Conservation (phyloP, 2,329 filamentous ascomycete species). For the Fusarium ambrosium region DNA sequence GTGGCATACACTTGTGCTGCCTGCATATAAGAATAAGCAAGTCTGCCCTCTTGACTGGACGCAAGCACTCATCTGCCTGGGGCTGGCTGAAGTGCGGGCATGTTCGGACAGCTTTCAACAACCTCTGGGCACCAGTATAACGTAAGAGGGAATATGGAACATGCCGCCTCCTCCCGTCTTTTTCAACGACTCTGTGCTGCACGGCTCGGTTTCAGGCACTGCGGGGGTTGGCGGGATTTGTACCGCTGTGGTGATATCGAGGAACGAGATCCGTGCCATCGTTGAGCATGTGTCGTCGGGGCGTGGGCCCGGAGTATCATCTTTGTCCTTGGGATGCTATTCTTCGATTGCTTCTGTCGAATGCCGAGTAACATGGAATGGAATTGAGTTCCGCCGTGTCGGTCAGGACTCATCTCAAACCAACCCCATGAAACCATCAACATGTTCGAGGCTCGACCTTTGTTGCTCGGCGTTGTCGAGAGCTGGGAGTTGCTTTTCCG, state of each 20-base stretch:
- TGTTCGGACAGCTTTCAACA: conserved; percentile 22
- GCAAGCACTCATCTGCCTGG: neutral
- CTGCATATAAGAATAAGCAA: conserved; percentile 13
- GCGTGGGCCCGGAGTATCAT: conserved; percentile 18
- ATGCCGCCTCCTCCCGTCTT: conserved; percentile 10
- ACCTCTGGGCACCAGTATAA: conserved; percentile 5
- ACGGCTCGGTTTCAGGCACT: conserved; percentile 39
- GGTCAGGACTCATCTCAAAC: neutral
- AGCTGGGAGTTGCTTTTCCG: neutral
- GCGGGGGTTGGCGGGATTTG: conserved; percentile 27
- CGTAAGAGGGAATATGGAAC: conserved; percentile 7
- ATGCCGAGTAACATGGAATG: neutral
- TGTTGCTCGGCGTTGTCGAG: neutral
- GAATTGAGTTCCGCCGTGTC: neutral
- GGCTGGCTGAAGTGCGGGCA: conserved; percentile 4
- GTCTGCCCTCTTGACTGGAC: neutral
- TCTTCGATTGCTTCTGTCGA: neutral
- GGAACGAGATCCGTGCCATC: conserved; percentile 27
- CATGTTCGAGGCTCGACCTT: neutral
- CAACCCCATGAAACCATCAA: neutral
- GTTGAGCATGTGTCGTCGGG: conserved; percentile 13
- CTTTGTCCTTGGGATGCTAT: neutral
- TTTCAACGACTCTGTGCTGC: conserved; percentile 9
- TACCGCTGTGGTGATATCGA: conserved; percentile 16
- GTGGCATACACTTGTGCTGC: conserved; percentile 16